Conservation (phyloP, 176 grass and related monocot species). For the Lolium multiflorum region DNA sequence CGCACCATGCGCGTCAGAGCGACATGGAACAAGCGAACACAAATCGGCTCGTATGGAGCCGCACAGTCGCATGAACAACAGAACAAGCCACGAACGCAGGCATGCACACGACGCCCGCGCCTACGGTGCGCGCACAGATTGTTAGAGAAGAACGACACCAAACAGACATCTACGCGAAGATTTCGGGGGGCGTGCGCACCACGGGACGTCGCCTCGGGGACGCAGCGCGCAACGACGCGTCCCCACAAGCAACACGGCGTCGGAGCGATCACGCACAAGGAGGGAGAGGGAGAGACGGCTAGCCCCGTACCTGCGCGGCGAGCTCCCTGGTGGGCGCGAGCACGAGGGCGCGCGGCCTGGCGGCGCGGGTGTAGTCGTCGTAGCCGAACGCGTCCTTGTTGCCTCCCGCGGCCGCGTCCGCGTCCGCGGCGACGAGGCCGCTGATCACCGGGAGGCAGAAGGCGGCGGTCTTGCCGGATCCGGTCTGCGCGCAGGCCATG, state of each 20-base stretch:
- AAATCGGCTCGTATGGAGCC: too few species aligned
- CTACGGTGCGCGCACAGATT: too few species aligned
- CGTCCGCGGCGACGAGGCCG: neutral
- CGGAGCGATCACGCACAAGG: neutral
- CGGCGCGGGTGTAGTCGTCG: conserved; percentile 25
- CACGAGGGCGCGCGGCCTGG: conserved; percentile 62
- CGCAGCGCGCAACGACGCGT: neutral
- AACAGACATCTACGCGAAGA: neutral
- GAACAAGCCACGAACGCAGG: neutral
- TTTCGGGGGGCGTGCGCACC: neutral
- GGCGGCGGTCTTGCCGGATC: conserved; percentile 88
- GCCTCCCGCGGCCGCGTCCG: neutral
- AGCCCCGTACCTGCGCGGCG: conserved; percentile 55
- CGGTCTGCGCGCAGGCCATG: conserved; percentile 89
- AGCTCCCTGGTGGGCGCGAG: conserved; percentile 85
- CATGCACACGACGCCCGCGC: neutral
- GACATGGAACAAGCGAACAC: neutral
- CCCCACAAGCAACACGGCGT: neutral
- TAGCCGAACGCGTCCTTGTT: conserved; percentile 5
- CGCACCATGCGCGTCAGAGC: neutral
- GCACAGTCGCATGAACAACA: too few species aligned
- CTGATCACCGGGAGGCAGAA: conserved; percentile 82
- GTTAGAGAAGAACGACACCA: neutral
- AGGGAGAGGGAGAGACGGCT: neutral
- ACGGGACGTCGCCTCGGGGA: neutral